Evolutionary conservation across 2,329 filamentous ascomycete genomes (phyloP).

Genomic region (Malbranchea zuffiana): DNA sequence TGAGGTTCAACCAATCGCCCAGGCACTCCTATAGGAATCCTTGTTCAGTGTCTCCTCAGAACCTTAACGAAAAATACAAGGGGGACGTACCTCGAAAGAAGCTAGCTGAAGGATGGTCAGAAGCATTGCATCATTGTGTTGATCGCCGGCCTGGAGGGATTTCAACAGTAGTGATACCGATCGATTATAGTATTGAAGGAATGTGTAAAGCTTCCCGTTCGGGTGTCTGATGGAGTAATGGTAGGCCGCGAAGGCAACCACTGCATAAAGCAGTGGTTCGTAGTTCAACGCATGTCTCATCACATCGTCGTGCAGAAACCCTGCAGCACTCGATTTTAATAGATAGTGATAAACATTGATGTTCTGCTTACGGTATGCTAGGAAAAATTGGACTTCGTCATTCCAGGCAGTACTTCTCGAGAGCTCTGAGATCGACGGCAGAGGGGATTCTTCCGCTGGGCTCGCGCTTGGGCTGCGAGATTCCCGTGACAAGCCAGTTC

Average conservation of each 20-base stretch:
- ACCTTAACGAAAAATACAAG: background rate
- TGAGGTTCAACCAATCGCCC: constrained; percentile 88
- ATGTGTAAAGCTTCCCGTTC: constrained; percentile 64
- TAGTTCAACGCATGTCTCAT: constrained; percentile 62
- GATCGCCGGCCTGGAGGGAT: constrained; percentile 59
- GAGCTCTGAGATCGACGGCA: constrained; percentile 6
- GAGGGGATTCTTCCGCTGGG: constrained; percentile 1
- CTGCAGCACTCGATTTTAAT: constrained; percentile 56
- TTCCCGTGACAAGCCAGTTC: constrained; percentile 29
- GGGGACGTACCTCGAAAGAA: constrained; percentile 71
- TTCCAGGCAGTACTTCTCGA: constrained; percentile 30
- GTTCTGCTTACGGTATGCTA: constrained; percentile 66
- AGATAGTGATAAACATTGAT: constrained; percentile 77
- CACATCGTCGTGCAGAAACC: constrained; percentile 64
- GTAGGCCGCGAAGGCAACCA: constrained; percentile 83
- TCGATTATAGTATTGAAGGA: constrained; percentile 81
- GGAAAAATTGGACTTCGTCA: constrained; percentile 63
- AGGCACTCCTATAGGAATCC: constrained; percentile 63
- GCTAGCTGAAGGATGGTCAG: constrained; percentile 84
- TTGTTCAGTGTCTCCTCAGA: constrained; percentile 11
- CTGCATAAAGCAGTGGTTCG: constrained; percentile 72
- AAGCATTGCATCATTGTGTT: constrained; percentile 61
- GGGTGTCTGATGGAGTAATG: constrained; percentile 63
- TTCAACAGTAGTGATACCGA: constrained; percentile 67
- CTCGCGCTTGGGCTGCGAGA: constrained; percentile 23